Conservation (phyloP, 2,329 filamentous ascomycete genomes). For the Nemania serpens region DNA sequence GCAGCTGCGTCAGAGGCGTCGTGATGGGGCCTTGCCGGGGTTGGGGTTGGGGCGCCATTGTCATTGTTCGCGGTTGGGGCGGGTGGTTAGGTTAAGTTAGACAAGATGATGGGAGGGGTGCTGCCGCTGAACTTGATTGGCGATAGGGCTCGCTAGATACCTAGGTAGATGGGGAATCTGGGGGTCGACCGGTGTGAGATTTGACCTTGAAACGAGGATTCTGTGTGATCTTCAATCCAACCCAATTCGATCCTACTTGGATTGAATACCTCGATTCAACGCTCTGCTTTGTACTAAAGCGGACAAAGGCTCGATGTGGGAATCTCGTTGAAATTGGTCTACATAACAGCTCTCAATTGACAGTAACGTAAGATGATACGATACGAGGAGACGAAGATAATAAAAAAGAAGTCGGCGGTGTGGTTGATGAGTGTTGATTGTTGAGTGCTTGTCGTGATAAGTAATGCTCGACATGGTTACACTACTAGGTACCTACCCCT, state of each 20-base stretch:
- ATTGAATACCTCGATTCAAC: not conserved
- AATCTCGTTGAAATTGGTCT: too few relatives aligned
- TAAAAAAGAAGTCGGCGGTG: not conserved
- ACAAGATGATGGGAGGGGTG: too few relatives aligned
- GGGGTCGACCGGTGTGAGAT: not conserved
- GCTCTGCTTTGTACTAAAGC: not conserved
- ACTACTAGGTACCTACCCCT: too few relatives aligned
- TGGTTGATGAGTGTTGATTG: not conserved
- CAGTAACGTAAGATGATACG: not conserved
- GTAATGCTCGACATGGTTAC: not conserved
- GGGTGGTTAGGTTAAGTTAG: too few relatives aligned
- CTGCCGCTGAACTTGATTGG: too few relatives aligned
- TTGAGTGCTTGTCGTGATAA: too few relatives aligned
- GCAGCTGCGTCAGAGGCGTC: conserved; percentile 77
- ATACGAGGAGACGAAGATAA: too few relatives aligned
- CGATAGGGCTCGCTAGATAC: not conserved
- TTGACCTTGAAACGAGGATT: not conserved
- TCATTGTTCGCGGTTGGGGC: too few relatives aligned
- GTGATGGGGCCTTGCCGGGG: conserved; percentile 58
- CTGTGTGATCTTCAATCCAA: too few relatives aligned
- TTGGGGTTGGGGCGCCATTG: conserved; percentile 45
- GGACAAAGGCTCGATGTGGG: too few relatives aligned
- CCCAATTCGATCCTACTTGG: too few relatives aligned
- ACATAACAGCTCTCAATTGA: not conserved
- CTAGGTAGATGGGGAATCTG: not conserved